These are phyloP conservation scores for Psilocybe cubensis DNA, from an alignment of 768 basidiomycete species.

Conservation along the genomic window DNA sequence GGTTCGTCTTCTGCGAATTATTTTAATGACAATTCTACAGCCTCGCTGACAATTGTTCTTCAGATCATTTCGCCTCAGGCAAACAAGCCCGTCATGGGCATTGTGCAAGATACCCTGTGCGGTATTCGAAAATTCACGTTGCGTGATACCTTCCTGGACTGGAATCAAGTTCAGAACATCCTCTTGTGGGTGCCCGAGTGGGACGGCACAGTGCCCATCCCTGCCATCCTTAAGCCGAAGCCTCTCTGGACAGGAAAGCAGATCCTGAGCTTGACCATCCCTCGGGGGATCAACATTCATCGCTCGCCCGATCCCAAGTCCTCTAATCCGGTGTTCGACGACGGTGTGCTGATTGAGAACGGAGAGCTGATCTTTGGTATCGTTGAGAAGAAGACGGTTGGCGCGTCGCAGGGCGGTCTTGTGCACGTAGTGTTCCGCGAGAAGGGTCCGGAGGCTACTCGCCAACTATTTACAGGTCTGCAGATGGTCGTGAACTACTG, in stretches of 20 bases:
- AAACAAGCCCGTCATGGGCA: slow-evolving; percentile 99
- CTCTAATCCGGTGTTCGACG: slow-evolving; percentile 84
- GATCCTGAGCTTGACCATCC: slow-evolving; percentile 88
- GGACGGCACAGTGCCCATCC: slow-evolving; percentile 92
- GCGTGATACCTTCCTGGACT: slow-evolving; percentile 94
- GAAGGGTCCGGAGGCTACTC: slow-evolving; percentile 91
- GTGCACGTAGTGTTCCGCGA: slow-evolving; percentile 98
- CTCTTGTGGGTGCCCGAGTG: slow-evolving; percentile 97
- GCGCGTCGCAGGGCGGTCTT: slow-evolving; percentile 91
- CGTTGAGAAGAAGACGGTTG: slow-evolving; percentile 99
- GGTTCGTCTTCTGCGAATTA: slow-evolving; percentile 43
- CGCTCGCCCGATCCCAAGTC: slow-evolving; percentile 81
- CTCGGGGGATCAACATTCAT: slow-evolving; percentile 92
- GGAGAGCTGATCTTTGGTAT: slow-evolving; percentile 95
- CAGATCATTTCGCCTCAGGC: slow-evolving; percentile 99
- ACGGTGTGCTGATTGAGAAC: slow-evolving; percentile 95
- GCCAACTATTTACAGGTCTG: slow-evolving; percentile 88
- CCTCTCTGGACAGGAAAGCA: slow-evolving; percentile 99
- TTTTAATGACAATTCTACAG: no score
- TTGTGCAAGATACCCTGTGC: slow-evolving; percentile 98
- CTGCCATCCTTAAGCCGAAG: slow-evolving; percentile 95
- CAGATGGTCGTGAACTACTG: slow-evolving; percentile 98
- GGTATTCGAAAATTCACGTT: slow-evolving; percentile 97
- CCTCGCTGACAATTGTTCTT: neutral
- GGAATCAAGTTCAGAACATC: slow-evolving; percentile 96